These are phyloP conservation scores for Lepidopterella palustris DNA, from an alignment of 495 filamentous ascomycete genomes.

Conservation along the genomic window DNA sequence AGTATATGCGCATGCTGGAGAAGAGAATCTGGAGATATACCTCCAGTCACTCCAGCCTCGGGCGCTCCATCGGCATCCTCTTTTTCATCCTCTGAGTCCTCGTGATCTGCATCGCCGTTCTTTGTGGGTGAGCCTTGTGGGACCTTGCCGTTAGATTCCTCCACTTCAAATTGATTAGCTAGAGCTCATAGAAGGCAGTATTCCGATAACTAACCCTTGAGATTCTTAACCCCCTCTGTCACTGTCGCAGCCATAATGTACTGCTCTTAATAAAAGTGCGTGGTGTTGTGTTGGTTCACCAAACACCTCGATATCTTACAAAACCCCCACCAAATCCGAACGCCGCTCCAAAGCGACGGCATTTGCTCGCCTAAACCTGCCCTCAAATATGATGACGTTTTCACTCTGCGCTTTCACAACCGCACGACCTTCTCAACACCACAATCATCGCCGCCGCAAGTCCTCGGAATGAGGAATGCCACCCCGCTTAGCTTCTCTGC, in stretches of 20 bases:
- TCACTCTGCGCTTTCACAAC: not conserved
- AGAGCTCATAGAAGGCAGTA: not conserved
- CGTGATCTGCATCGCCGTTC: conserved; percentile 30
- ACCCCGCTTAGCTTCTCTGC: conserved; percentile 34
- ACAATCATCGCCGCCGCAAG: not conserved
- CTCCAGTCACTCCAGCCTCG: conserved; percentile 26
- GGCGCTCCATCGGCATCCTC: conserved; percentile 31
- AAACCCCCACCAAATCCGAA: conserved; percentile 1
- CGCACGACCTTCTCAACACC: not conserved
- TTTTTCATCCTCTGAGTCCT: conserved; percentile 40
- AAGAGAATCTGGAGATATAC: not conserved
- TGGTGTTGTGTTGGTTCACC: not conserved
- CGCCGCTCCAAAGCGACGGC: not conserved
- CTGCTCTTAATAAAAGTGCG: not conserved
- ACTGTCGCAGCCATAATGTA: conserved; percentile 25
- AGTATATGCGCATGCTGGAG: not conserved
- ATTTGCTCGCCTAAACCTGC: conserved; percentile 4
- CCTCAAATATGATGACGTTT: not conserved
- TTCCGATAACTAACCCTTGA: conserved; percentile 24
- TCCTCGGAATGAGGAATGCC: conserved; percentile 50
- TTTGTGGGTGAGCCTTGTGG: conserved; percentile 18
- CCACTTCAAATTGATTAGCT: conserved; percentile 12
- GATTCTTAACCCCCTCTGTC: conserved; percentile 21
- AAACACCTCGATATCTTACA: not conserved
- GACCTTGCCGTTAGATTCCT: conserved; percentile 19